These are phyloP conservation scores for Penicillium griseofulvum DNA, from an alignment of 2,329 filamentous ascomycete species.

Conservation along the genomic window DNA sequence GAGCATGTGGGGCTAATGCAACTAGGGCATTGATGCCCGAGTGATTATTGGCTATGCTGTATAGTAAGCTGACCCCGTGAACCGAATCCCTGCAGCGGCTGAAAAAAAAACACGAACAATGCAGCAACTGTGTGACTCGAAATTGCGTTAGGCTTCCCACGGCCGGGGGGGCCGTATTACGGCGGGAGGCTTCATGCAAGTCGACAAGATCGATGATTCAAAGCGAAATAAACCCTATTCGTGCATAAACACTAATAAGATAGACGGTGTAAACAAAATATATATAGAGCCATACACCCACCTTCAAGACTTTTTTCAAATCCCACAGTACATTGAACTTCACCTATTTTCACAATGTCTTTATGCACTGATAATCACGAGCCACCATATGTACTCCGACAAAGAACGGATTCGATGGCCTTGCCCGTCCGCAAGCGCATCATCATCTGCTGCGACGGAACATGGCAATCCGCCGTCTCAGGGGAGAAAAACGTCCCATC, in stretches of 20 bases:
- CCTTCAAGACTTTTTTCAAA: not conserved
- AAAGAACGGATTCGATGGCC: conserved; percentile 5
- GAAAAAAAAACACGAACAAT: not conserved
- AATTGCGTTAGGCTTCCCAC: not conserved
- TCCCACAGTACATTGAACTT: not conserved
- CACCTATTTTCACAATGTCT: not conserved
- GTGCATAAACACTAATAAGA: not conserved
- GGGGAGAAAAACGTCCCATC: conserved; percentile 31
- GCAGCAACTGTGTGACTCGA: not conserved
- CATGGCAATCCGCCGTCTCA: conserved; percentile 33
- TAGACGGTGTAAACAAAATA: not conserved
- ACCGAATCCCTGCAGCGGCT: not conserved
- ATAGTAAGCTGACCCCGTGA: not conserved
- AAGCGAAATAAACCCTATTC: not conserved
- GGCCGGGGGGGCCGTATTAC: not conserved
- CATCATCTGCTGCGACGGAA: conserved; percentile 35
- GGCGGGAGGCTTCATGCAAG: not conserved
- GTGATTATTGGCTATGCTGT: not conserved
- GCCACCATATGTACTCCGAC: not conserved
- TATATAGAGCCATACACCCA: not conserved
- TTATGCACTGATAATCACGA: conserved; percentile 1
- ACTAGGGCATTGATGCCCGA: no score
- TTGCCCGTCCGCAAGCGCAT: conserved; percentile 27
- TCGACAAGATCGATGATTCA: not conserved
- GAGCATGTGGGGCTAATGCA: not conserved